A percentile compares a stretch with the other conserved stretches of the same genome.
Conservation (phyloP, 176 grass and related monocot genomes). For the Oryza brachyantha region DNA sequence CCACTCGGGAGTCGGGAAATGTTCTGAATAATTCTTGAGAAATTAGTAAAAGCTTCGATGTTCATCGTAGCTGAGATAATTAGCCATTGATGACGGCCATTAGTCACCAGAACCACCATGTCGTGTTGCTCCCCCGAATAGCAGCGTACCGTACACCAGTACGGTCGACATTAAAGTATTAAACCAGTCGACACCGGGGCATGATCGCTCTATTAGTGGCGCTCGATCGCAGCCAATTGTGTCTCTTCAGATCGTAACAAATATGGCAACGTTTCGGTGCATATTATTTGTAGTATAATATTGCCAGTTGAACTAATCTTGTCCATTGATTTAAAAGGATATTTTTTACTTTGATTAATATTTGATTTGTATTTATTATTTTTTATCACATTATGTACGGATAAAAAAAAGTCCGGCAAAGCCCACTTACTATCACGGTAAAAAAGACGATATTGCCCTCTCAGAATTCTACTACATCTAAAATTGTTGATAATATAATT, state of each 20-base stretch:
- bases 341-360: no score
- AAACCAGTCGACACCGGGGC: not conserved
- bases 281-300: no score
- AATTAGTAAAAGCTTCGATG: not conserved
- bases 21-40: not conserved
- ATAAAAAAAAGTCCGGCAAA: no score
- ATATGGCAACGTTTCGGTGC: no score
- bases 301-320: no score
- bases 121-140: not conserved
- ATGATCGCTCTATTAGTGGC: not conserved
- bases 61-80: not conserved
- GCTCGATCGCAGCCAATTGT: not conserved
- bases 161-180: not conserved
- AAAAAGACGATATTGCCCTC: no score
- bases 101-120: not conserved
- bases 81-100: not conserved
- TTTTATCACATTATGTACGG: no score
- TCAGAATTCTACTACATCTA: no score
- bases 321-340: no score
- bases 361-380: no score
- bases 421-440: no score
- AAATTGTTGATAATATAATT: no score
- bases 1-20: not conserved
- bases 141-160: not conserved
- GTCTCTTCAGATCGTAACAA: not conserved